Conservation (phyloP, 257 asterid species). For the Primulina eburnea region DNA sequence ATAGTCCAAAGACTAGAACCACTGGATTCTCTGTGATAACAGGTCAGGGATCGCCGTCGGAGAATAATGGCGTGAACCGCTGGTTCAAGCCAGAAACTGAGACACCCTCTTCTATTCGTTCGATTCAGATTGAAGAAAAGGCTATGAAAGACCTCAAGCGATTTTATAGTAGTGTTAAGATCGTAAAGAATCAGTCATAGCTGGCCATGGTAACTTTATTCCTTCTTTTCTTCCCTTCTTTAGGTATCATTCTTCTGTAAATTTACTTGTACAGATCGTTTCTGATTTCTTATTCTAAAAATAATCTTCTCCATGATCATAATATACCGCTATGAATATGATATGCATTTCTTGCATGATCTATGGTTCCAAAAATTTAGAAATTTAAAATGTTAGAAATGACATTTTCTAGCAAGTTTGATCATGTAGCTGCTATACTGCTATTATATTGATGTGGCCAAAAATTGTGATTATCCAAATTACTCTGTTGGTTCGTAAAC, state of each 20-base stretch:
- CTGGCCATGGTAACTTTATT: conserved; percentile 5
- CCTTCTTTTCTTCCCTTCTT: background rate
- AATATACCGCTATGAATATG: background rate
- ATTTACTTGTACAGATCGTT: conserved; percentile 26
- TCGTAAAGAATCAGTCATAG: conserved; percentile 72
- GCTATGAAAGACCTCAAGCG: conserved; percentile 93
- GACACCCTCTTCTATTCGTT: conserved; percentile 69
- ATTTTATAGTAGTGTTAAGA: conserved; percentile 73
- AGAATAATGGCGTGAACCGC: conserved; percentile 56
- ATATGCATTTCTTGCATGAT: background rate
- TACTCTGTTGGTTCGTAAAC: too few species aligned
- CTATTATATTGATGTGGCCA: too few species aligned
- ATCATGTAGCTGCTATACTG: background rate
- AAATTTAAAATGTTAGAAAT: too few species aligned
- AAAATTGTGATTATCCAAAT: too few species aligned
- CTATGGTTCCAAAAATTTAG: background rate
- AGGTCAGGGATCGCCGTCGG: conserved; percentile 81
- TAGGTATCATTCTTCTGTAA: conserved; percentile 23
- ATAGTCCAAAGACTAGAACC: conserved; percentile 69
- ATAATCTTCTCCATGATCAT: background rate
- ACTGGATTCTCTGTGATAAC: conserved; percentile 70
- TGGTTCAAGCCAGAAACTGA: conserved; percentile 90
- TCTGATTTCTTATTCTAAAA: background rate
- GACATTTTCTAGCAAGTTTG: background rate
- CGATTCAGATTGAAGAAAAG: conserved; percentile 89